These are phyloP conservation scores for Chlorella sp. DNA, from an alignment of 139 green algal genomes.

Conservation along the genomic window DNA sequence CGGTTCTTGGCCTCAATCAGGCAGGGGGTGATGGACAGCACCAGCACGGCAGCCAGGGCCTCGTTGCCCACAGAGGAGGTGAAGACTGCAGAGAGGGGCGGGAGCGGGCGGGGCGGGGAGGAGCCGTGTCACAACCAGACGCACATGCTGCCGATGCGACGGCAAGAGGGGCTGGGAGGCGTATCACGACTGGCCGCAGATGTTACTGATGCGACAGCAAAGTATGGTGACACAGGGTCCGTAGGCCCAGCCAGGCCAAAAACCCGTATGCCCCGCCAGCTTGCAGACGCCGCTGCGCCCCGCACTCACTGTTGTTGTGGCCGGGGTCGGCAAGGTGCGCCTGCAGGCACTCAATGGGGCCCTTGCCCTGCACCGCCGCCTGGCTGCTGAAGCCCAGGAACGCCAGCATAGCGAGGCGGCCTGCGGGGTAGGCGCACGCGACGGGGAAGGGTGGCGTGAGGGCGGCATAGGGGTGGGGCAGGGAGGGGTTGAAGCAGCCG, in stretches of 20 bases:
- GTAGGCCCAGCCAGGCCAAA: no score
- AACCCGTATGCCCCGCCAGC: no score
- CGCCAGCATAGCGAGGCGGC: constrained; percentile 79
- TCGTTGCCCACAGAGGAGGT: constrained; percentile 82
- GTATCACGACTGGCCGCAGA: neutral
- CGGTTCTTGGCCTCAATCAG: constrained; percentile 82
- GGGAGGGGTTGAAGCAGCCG: neutral
- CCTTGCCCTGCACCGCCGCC: constrained; percentile 75
- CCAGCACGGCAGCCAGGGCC: constrained; percentile 67
- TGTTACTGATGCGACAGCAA: neutral
- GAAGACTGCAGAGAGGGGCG: constrained; percentile 60
- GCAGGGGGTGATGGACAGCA: constrained; percentile 74
- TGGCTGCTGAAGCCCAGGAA: constrained; percentile 90
- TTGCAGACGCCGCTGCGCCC: neutral
- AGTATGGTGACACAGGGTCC: no score
- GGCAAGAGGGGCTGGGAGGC: neutral
- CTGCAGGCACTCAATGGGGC: constrained; percentile 86
- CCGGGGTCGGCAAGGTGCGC: constrained; percentile 83
- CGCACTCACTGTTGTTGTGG: constrained; percentile 86
- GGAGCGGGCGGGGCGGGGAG: neutral
- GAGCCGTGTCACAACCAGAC: neutral
- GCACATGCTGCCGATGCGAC: neutral
- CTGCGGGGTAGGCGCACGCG: neutral
- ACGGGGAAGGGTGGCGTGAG: neutral
- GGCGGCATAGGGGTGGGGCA: neutral